These are phyloP conservation scores for Salix suchowensis DNA, from an alignment of 345 rosid species.

Conservation along the genomic window DNA sequence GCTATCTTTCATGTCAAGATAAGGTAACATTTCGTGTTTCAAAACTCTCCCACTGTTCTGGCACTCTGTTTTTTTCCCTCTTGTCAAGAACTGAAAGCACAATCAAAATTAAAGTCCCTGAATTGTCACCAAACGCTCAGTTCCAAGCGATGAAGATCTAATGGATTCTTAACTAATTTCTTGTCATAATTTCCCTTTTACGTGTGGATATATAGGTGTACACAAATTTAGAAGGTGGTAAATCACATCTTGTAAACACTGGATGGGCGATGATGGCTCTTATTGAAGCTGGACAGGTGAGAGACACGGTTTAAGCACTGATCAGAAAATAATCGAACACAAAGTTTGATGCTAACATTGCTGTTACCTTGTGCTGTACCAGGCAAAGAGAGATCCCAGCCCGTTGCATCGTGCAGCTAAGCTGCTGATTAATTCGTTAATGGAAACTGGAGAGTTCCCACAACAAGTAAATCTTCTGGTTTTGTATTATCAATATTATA, in stretches of 20 bases:
- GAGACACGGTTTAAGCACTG: too few species aligned
- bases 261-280: slow-evolving; percentile 53
- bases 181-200: too few species aligned
- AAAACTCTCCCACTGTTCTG: neutral
- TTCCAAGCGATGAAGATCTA: too few species aligned
- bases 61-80: too few species aligned
- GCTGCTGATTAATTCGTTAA: slow-evolving; percentile 17
- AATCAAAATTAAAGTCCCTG: too few species aligned
- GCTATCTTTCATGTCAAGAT: slow-evolving; percentile 57
- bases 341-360: too few species aligned
- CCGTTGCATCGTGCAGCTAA: slow-evolving; percentile 19
- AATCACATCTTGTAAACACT: slow-evolving; percentile 40
- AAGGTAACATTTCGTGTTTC: slow-evolving; percentile 24
- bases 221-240: slow-evolving; percentile 30
- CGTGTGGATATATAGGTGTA: slow-evolving; percentile 27
- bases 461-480: slow-evolving; percentile 8
- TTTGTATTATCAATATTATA: neutral
- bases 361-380: neutral
- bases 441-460: slow-evolving; percentile 19
- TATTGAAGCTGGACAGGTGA: slow-evolving; percentile 49
- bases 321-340: too few species aligned
- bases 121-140: too few species aligned
- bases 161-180: too few species aligned
- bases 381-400: slow-evolving; percentile 7
- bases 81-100: too few species aligned